phyloP scores from a whole-genome alignment of 495 filamentous ascomycete species.

The Podospora pseudocomata region DNA sequence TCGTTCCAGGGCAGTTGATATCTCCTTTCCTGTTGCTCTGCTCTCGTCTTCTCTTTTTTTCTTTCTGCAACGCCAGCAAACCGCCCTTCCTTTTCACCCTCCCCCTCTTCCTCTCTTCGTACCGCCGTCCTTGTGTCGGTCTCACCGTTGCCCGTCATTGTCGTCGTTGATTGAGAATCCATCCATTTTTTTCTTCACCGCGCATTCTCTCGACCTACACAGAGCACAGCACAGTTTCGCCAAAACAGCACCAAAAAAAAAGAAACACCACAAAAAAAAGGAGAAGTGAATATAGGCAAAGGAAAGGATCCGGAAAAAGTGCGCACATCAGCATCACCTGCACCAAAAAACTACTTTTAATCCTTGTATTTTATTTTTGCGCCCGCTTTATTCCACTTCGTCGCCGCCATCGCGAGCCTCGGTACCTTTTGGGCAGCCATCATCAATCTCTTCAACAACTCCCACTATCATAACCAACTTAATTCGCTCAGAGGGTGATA shows the following conservation, averaged over 20 bases:
- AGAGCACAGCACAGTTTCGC: not conserved
- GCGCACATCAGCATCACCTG: slow-evolving; percentile 14
- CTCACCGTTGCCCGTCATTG: slow-evolving; percentile 31
- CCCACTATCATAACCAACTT: not conserved
- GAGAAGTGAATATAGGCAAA: slow-evolving; percentile 18
- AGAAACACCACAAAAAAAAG: slow-evolving; percentile 17
- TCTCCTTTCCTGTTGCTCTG: slow-evolving; percentile 23
- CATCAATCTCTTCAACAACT: slow-evolving; percentile 9
- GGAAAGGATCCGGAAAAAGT: slow-evolving; percentile 23
- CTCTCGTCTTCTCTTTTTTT: slow-evolving; percentile 33
- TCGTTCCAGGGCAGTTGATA: slow-evolving; percentile 10
- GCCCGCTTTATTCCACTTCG: slow-evolving; percentile 23
- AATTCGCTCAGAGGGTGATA: slow-evolving; percentile 12
- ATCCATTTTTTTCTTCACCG: slow-evolving; percentile 16
- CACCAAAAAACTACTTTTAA: slow-evolving; percentile 32
- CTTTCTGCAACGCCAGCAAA: slow-evolving; percentile 34
- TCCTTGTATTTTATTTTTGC: slow-evolving; percentile 39
- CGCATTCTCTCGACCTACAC: slow-evolving; percentile 29
- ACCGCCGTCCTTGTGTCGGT: slow-evolving; percentile 29
- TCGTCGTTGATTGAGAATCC: slow-evolving; percentile 26
- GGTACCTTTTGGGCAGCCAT: not conserved
- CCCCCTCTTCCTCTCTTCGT: slow-evolving; percentile 42
- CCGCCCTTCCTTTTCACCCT: slow-evolving; percentile 46
- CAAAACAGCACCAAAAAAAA: slow-evolving; percentile 12
- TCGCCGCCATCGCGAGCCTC: slow-evolving; percentile 14